Evolutionary conservation across 2,329 filamentous ascomycete genomes (phyloP).

Genomic region (Nannizzia gypsea): DNA sequence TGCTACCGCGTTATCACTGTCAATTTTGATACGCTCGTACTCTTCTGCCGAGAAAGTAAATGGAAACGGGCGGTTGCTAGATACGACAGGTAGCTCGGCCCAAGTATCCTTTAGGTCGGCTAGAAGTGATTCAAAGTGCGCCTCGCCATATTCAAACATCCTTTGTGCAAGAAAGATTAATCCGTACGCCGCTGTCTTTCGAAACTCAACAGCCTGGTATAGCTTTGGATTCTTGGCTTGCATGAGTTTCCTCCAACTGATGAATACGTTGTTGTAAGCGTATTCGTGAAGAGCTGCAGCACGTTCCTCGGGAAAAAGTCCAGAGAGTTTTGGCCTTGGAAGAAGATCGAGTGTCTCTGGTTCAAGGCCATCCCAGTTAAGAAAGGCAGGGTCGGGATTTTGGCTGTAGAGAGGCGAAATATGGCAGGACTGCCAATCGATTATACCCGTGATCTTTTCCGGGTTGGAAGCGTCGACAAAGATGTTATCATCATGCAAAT

Average conservation of each 20-base stretch:
- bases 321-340: conserved; percentile 14
- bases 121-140: conserved; percentile 22
- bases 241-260: conserved; percentile 11
- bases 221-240: conserved; percentile 10
- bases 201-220: conserved; percentile 10
- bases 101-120: conserved; percentile 21
- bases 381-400: conserved; percentile 20
- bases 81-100: conserved; percentile 17
- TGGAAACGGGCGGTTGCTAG: conserved; percentile 9
- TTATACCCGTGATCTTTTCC: conserved; percentile 20
- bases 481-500: conserved; percentile 23
- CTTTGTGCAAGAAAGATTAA: conserved; percentile 22
- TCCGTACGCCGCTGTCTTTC: conserved; percentile 15
- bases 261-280: conserved; percentile 10
- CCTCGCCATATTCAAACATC: conserved; percentile 24
- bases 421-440: conserved; percentile 25
- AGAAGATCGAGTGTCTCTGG: conserved; percentile 7
- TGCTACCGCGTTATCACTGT: background rate
- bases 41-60: background rate
- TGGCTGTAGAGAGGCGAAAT: conserved; percentile 23
- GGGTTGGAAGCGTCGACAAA: conserved; percentile 23
- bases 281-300: conserved; percentile 19
- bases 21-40: background rate
- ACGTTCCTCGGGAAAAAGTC: conserved; percentile 18
- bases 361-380: conserved; percentile 21